A percentile compares a stretch with the other conserved stretches of the same genome.
Conservation (phyloP, 2,329 filamentous ascomycete genomes). For the Penicillium sp. region DNA sequence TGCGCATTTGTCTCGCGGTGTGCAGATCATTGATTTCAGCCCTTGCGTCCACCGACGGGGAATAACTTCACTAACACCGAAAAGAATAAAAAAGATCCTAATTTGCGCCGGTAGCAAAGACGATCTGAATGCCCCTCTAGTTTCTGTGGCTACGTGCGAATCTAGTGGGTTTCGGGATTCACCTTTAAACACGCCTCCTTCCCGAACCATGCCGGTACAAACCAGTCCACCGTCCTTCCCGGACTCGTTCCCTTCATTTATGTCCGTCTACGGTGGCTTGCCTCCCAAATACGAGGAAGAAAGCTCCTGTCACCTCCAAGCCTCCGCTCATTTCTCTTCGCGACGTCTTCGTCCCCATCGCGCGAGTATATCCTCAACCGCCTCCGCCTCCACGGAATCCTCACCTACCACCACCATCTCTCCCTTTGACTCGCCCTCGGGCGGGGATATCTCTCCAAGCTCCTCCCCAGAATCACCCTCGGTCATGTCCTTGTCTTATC, state of each 20-base stretch:
- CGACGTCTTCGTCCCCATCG: conserved; percentile 39
- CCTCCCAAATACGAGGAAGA: conserved; percentile 30
- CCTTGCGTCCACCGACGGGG: conserved; percentile 22
- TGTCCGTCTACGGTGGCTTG: conserved; percentile 53
- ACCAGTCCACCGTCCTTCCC: conserved; percentile 41
- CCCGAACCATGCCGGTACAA: conserved; percentile 41
- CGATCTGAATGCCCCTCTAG: conserved; percentile 32
- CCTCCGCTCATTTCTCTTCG: conserved; percentile 27
- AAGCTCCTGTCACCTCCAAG: conserved; percentile 24
- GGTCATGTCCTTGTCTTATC: conserved; percentile 61
- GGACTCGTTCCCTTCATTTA: conserved; percentile 54
- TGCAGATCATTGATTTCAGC: conserved; percentile 29
- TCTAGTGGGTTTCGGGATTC: conserved; percentile 12
- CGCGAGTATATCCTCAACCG: conserved; percentile 44
- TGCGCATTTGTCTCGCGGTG: conserved; percentile 5
- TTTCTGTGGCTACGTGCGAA: conserved; percentile 12
- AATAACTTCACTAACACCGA: conserved; percentile 3
- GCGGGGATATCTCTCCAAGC: conserved; percentile 87
- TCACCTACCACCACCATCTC: conserved; percentile 94
- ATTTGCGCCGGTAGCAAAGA: conserved; percentile 45
- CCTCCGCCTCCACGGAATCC: conserved; percentile 85
- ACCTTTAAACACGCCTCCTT: conserved; percentile 20
- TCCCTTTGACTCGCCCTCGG: conserved; percentile 85
- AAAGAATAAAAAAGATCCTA: conserved; percentile 22
- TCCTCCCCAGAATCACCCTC: conserved; percentile 89